A percentile compares a stretch with the other conserved stretches of the same genome.
Conservation (phyloP, 106 monocot species). For the Xerophyta viscosa region DNA sequence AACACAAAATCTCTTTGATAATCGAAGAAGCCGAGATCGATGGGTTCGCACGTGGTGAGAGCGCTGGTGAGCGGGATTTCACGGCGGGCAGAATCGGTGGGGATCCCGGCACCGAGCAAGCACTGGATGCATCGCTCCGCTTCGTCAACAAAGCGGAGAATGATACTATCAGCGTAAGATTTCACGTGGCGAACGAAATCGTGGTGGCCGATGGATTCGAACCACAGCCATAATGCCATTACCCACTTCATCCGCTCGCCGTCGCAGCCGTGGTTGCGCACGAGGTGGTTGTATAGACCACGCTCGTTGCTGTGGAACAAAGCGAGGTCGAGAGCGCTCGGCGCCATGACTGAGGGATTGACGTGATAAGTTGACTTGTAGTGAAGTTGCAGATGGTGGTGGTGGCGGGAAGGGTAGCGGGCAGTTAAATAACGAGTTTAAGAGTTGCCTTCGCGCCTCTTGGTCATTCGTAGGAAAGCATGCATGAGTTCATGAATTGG, state of each 20-base stretch:
- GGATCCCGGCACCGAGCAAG: not conserved
- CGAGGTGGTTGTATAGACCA: not conserved
- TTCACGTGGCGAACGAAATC: not conserved
- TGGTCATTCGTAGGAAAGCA: no score
- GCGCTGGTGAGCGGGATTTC: not conserved
- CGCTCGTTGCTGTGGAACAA: conserved; percentile 4
- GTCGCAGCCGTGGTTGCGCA: not conserved
- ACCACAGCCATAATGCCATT: conserved; percentile 1
- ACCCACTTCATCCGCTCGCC: not conserved
- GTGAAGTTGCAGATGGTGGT: no score
- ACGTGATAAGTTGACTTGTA: no score
- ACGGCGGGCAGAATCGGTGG: not conserved
- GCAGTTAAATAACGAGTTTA: no score
- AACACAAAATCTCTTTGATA: not conserved
- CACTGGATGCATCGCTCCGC: not conserved
- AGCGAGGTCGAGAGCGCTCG: not conserved
- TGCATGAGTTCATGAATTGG: no score
- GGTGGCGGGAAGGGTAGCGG: no score
- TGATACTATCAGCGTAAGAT: not conserved
- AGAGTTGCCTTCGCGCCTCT: no score
- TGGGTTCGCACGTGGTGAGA: not conserved
- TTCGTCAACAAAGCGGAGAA: not conserved
- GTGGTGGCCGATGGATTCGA: conserved; percentile 4
- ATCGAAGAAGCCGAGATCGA: not conserved
- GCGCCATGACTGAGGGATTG: no score